Evolutionary conservation across 148 eudicot species (phyloP).

Genomic region (Amaranthus hypochondriacus): DNA sequence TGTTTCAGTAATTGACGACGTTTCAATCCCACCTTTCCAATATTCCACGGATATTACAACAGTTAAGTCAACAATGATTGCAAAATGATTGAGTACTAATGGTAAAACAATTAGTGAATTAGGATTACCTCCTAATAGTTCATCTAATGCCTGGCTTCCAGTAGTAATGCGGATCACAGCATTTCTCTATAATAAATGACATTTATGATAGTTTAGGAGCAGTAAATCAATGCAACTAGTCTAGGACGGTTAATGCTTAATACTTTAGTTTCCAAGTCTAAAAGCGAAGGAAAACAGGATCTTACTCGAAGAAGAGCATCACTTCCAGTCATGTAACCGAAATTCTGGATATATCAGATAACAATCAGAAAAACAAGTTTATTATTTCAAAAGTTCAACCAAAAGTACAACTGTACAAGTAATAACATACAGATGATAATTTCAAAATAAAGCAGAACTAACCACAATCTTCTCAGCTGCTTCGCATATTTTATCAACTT

Average conservation of each 20-base stretch:
- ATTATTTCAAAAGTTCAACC: not conserved
- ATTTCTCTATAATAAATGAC: constrained; percentile 49
- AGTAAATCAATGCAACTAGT: not conserved
- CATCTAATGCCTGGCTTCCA: constrained; percentile 90
- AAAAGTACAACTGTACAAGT: not conserved
- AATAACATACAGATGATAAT: too few species aligned
- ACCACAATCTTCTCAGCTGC: constrained; percentile 98
- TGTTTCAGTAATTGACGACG: constrained; percentile 81
- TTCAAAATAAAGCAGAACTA: constrained; percentile 14
- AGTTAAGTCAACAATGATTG: not conserved
- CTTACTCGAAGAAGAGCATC: constrained; percentile 88
- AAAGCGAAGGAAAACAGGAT: constrained; percentile 14
- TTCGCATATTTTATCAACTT: constrained; percentile 96
- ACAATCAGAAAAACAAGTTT: not conserved
- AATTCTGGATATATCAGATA: constrained; percentile 47
- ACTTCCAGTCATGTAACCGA: constrained; percentile 94
- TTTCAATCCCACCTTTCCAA: constrained; percentile 78
- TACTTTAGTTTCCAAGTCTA: not conserved
- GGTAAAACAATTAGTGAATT: constrained; percentile 2
- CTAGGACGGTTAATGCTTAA: not conserved
- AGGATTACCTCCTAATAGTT: constrained; percentile 69
- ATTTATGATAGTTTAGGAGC: not conserved
- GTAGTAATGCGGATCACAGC: constrained; percentile 79
- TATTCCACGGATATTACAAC: not conserved
- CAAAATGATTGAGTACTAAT: too few species aligned